Evolutionary conservation across 2,329 filamentous ascomycete genomes (phyloP), one percentile per base, ranked within the genome.

Genomic region (Aspergillus pseudonomiae): DNA sequence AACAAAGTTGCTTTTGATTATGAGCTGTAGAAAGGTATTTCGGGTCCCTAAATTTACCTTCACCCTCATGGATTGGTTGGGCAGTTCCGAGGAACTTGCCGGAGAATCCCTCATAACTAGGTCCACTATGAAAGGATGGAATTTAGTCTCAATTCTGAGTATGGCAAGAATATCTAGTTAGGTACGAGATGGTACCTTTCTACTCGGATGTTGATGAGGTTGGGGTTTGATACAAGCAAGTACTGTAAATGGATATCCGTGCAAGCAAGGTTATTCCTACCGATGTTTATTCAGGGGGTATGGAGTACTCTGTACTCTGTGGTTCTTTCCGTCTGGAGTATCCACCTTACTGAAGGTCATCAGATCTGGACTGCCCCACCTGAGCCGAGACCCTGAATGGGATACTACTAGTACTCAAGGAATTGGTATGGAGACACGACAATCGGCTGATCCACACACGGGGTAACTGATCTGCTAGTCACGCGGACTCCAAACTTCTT

Each of bases 351-450:
- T 34, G 56, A 57, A 60, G 61, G 64, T 67, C 65, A 67, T 66
- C 65, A 52, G 65, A 67, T 67, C 66, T 65, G 57, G 48, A 48
- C 46, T 59, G 62, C 61, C 63, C 68, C 67, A 69, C 65, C 28
- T 30, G 55, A 66, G 65, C 67, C 65, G 66, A 64, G 65, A 63
- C 57, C 55, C 54, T 63, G 56, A 28, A 57, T 34, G 24, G 16
- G 39, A 58, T 30, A 48, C 1, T 24, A 24, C 1, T 24, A 24
- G 21, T 24, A 24, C 11, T 41, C n/a, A 16, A 21, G 24, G 24
- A 11, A 55, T 21, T 32, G 28, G 21, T 19, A 36, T 24, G 57
- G 28, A 59, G 32, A 52, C 50, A 56, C 26, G 26, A 56, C 21
- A 45, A 53, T 32, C 48, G 48, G 28, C 28, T 52, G 48, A 52